phyloP scores from a whole-genome alignment of 352 stramenopile genomes.

The Pythium aquatile region DNA sequence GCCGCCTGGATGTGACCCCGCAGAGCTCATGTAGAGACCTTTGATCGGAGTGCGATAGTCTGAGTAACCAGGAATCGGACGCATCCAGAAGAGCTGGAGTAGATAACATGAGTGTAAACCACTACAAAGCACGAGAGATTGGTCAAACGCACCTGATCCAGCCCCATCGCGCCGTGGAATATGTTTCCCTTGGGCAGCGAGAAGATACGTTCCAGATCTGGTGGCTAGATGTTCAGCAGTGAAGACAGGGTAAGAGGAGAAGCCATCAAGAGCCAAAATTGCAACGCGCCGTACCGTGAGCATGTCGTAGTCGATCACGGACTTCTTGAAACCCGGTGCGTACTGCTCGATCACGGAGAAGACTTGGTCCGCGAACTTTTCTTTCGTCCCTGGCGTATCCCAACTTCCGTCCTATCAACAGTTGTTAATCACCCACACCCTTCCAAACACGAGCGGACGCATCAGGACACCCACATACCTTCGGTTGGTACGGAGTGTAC shows the following conservation, averaged over 20 bases:
- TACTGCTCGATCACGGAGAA: conserved; percentile 88
- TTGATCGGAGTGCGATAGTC: conserved; percentile 81
- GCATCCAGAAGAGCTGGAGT: conserved; percentile 85
- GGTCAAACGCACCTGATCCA: conserved; percentile 67
- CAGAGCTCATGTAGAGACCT: conserved; percentile 83
- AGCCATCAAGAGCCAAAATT: too few species aligned
- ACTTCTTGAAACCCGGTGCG: conserved; percentile 81
- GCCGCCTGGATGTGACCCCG: conserved; percentile 86
- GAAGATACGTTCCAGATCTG: conserved; percentile 87
- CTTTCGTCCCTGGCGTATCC: conserved; percentile 73
- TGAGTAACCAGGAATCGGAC: conserved; percentile 79
- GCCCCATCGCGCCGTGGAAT: conserved; percentile 86
- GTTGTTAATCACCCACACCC: background rate
- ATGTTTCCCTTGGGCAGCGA: conserved; percentile 88
- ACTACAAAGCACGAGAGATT: background rate
- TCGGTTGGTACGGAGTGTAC: conserved; percentile 88
- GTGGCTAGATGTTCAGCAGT: conserved; percentile 39
- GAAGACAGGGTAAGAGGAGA: background rate
- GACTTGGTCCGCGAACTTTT: conserved; percentile 76
- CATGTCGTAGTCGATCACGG: conserved; percentile 84
- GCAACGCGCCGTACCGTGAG: conserved; percentile 51
- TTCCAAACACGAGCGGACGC: background rate
- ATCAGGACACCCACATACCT: conserved; percentile 31
- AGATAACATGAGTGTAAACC: background rate
- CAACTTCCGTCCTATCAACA: conserved; percentile 61